phyloP scores from a whole-genome alignment of 1,284 basidiomycete species.

The Leccinum solheimii region DNA sequence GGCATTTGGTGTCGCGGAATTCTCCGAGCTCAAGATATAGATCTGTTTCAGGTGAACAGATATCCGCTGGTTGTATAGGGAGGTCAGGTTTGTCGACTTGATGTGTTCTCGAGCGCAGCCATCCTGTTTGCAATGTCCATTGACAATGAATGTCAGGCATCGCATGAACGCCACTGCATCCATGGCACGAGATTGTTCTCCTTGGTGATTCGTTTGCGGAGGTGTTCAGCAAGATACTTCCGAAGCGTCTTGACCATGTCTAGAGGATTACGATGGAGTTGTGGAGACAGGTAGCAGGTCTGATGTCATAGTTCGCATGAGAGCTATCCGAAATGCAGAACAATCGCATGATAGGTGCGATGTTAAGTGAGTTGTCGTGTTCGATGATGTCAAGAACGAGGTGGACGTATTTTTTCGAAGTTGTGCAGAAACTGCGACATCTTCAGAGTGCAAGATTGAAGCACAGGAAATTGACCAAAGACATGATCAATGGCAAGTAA shows the following conservation, averaged over 20 bases:
- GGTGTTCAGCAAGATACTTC: constrained; percentile 26
- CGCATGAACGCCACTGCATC: constrained; percentile 37
- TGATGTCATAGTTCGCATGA: constrained; percentile 31
- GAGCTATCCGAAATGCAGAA: constrained; percentile 39
- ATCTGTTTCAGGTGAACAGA: constrained; percentile 51
- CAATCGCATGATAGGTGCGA: constrained; percentile 33
- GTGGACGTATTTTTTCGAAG: constrained; percentile 40
- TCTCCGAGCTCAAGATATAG: constrained; percentile 39
- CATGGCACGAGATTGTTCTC: constrained; percentile 38
- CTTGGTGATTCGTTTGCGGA: constrained; percentile 34
- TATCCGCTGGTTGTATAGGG: constrained; percentile 42
- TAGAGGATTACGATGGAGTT: constrained; percentile 2
- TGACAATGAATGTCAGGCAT: constrained; percentile 37
- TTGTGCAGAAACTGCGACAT: constrained; percentile 33
- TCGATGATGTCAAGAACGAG: constrained; percentile 36
- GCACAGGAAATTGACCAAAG: constrained; percentile 17
- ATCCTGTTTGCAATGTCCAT: constrained; percentile 27
- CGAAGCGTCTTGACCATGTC: constrained; percentile 19
- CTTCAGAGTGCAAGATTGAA: constrained; percentile 22
- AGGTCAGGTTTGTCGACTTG: constrained; percentile 22
- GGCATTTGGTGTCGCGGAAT: too few relatives aligned
- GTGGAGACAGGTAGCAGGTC: constrained; percentile 29
- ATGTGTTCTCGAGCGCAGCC: constrained; percentile 44
- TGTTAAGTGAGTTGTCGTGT: constrained; percentile 30
- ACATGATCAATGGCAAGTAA: constrained; percentile 31